Evolutionary conservation across 75 land plant genomes (phyloP).

Genomic region (Pseudotsuga menziesii): DNA sequence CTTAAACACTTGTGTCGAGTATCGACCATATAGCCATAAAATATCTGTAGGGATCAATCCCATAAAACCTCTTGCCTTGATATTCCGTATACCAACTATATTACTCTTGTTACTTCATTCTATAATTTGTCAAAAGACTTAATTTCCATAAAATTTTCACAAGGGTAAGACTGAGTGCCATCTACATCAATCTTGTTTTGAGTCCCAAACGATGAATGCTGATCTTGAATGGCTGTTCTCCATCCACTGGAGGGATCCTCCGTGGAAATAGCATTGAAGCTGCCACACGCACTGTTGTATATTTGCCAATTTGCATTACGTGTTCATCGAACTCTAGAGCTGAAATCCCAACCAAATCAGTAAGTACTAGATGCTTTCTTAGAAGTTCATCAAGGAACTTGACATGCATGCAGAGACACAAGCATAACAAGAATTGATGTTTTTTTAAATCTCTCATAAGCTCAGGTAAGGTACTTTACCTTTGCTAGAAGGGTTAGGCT

Average conservation of each 20-base stretch:
- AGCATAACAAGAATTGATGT: background rate
- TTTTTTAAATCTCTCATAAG: background rate
- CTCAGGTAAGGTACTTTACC: no score
- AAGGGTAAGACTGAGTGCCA: no score
- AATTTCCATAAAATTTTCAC: no score
- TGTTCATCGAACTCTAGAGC: conserved; percentile 48
- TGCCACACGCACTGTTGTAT: conserved; percentile 39
- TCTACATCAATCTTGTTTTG: conserved; percentile 20
- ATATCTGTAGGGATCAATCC: no score
- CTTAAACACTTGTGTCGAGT: no score
- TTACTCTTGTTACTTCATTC: no score
- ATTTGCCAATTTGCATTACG: conserved; percentile 22
- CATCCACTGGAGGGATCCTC: conserved; percentile 27
- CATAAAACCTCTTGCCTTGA: no score
- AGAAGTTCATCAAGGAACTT: background rate
- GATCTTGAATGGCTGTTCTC: conserved; percentile 26
- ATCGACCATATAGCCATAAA: no score
- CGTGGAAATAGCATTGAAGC: conserved; percentile 35
- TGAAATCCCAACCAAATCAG: conserved; percentile 16
- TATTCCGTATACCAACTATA: no score
- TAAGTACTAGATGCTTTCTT: background rate
- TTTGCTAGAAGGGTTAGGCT: background rate
- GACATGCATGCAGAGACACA: background rate
- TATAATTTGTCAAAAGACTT: no score
- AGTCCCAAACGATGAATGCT: conserved; percentile 28